Conservation (phyloP, 1,284 basidiomycete species). For the Coriolopsis trogii region DNA sequence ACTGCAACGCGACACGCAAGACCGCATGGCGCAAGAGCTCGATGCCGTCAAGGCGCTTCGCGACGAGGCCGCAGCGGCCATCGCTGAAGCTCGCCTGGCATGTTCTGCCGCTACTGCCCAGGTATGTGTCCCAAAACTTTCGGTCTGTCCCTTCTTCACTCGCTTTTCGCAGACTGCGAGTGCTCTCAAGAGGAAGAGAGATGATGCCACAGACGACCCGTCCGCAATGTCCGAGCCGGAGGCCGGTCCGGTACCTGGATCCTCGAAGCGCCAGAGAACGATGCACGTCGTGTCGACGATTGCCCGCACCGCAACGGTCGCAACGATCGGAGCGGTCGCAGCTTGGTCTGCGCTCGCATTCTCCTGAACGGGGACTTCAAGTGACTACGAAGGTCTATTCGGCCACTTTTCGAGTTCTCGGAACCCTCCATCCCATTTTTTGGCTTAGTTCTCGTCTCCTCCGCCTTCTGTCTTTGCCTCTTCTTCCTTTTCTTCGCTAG, state of each 20-base stretch:
- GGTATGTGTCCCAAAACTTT: constrained; percentile 12
- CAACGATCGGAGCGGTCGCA: constrained; percentile 63
- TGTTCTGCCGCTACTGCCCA: constrained; percentile 30
- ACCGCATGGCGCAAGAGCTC: constrained; percentile 36
- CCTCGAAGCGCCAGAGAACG: constrained; percentile 47
- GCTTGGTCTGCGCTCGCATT: constrained; percentile 73
- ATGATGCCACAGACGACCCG: constrained; percentile 23
- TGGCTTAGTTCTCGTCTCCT: no score
- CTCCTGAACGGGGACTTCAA: constrained; percentile 11
- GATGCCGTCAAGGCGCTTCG: constrained; percentile 35
- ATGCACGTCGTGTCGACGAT: constrained; percentile 45
- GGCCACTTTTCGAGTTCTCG: background rate
- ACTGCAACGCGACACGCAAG: constrained; percentile 36
- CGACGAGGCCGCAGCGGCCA: constrained; percentile 33
- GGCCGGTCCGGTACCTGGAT: background rate
- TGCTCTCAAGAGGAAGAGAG: constrained; percentile 38
- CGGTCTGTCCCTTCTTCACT: constrained; percentile 4
- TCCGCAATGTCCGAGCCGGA: background rate
- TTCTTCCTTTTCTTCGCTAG: no score
- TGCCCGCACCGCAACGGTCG: constrained; percentile 58
- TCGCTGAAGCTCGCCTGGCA: constrained; percentile 27
- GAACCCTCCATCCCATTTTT: no score
- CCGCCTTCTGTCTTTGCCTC: no score
- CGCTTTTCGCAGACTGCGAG: constrained; percentile 27
- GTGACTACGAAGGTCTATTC: background rate